Base-by-base conservation (phyloP, 1,139 yeast genomes). In the Blastobotrys ciferrii region DNA sequence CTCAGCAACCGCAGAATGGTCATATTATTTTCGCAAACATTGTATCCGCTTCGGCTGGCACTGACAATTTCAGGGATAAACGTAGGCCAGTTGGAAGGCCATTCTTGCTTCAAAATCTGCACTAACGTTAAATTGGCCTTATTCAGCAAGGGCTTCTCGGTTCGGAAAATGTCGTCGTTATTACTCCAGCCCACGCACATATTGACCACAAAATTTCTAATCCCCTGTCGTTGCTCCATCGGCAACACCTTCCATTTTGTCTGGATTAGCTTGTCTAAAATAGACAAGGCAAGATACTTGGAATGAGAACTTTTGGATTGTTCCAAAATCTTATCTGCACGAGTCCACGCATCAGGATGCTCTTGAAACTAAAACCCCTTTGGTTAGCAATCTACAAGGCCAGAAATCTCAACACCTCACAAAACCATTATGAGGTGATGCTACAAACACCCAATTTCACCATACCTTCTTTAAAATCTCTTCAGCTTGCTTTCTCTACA, bases 61-160 rank as follows among this genome's bases (percentile, higher is more conserved):
- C 78, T 78, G 40, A 92, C 94, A 54, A 92, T 80, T 66, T 94
- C 98, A 12, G 98, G 96, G 47, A 92, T 85, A 62, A 94, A 92
- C 60, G 86, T 87, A 18, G 98, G 98, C 99, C 99, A 92, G 65
- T 89, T 87, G 59, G 84, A 89, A 36, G 99, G 99, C 99, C 99
- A 92, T 66, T 92, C 99, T 69, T 94, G 98, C 65, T 92, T 92
- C 63, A 92, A 79, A 46, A 92, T 84, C 63, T 92, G 95, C 35
- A 92, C 98, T 63, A 92, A 75, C 5, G 98, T 92, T 65, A 92
- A 76, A 70, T 92, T 96, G 60, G 92, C 91, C 68, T 94, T 94
- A 71, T 87, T 88, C 61, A 92, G 87, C 63, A 92, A 76, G 17
- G 97, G 84, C 63, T 83, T 82, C 65, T 91, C 91, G 43, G 77